Conservation (phyloP, 345 rosid species). For the Eucalyptus marginata region DNA sequence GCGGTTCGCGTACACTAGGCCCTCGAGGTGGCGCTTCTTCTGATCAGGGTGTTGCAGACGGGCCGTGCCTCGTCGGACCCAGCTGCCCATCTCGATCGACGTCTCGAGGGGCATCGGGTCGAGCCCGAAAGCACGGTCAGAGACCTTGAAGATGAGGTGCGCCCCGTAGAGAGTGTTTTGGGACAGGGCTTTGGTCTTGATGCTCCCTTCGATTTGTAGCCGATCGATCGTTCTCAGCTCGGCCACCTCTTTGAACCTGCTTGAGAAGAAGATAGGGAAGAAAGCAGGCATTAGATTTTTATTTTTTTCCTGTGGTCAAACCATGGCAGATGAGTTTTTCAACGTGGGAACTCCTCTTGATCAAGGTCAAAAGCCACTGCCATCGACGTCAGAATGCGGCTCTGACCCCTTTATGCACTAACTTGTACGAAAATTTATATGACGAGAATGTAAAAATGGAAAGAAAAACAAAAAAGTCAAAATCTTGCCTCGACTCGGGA, state of each 20-base stretch:
- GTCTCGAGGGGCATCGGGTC: conserved; percentile 34
- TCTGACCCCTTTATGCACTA: not conserved
- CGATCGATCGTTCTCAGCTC: conserved; percentile 15
- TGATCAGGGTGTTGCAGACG: not conserved
- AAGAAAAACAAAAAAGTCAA: too few species aligned
- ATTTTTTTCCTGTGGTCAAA: not conserved
- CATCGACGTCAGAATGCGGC: not conserved
- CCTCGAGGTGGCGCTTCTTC: not conserved
- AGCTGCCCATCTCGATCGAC: conserved; percentile 4
- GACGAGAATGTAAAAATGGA: not conserved
- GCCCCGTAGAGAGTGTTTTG: conserved; percentile 41
- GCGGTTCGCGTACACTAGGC: not conserved
- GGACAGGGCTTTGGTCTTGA: conserved; percentile 13
- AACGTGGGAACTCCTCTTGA: not conserved
- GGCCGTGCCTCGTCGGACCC: not conserved
- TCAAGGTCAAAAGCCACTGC: not conserved
- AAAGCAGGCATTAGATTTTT: not conserved
- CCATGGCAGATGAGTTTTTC: not conserved
- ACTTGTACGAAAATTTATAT: too few species aligned
- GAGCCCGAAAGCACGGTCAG: conserved; percentile 30
- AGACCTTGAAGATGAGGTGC: conserved; percentile 30
- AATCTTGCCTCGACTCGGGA: conserved; percentile 37
- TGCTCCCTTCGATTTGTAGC: conserved; percentile 22
- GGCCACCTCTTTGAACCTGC: conserved; percentile 23
- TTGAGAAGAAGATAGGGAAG: not conserved